Base-by-base conservation (phyloP, 2,329 filamentous ascomycete genomes). In the Leptographium flavum region DNA sequence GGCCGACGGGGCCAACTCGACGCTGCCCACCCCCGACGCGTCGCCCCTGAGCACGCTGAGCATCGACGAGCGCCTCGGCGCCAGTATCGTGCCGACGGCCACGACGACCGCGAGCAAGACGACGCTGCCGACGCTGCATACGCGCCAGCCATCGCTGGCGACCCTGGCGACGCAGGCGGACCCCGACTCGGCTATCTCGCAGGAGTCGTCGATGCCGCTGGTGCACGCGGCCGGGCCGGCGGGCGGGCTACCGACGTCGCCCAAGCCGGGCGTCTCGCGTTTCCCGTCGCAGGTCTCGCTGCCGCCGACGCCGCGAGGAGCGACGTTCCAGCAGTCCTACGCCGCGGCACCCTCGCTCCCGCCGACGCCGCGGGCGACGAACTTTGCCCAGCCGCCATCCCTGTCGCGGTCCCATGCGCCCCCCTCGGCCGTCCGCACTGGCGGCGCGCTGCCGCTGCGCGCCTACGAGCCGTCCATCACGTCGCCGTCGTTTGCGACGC, bases 401-500 rank as follows among this genome's bases (percentile, higher is more conserved):
- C n/a, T n/a, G n/a, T n/a, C n/a, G n/a, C 17, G 30, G 7, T 5
- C 33, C 40, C 70, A 69, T 46, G 61, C 66, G n/a, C 69, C 71
- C n/a, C n/a, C n/a, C 2, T 68, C 72, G 10, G 74, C 74, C 0
- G 66, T 78, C 28, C 71, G 74, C 43, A 69, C 71, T 3, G 73
- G 71, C 36, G 74, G 76, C 33, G 58, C 68, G 1, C 64, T 81
- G 33, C 77, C 77, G 1, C 63, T 81, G 43, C 73, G 76, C 49
- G 74, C 76, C 7, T 81, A 79, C 51, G 75, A 81, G 56, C 68
- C 73, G n/a, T 57, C 70, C 2, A 50, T 75, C 39, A 60, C 60
- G 42, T 76, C 74, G 25, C 74, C 74, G 5, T 65, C 67, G 6
- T 60, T 63, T 30, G 51, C 58, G 7, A 51, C 54, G 39, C 57